These are phyloP conservation scores for Phylloporus arenicola DNA, from an alignment of 768 basidiomycete genomes.

Conservation along the genomic window DNA sequence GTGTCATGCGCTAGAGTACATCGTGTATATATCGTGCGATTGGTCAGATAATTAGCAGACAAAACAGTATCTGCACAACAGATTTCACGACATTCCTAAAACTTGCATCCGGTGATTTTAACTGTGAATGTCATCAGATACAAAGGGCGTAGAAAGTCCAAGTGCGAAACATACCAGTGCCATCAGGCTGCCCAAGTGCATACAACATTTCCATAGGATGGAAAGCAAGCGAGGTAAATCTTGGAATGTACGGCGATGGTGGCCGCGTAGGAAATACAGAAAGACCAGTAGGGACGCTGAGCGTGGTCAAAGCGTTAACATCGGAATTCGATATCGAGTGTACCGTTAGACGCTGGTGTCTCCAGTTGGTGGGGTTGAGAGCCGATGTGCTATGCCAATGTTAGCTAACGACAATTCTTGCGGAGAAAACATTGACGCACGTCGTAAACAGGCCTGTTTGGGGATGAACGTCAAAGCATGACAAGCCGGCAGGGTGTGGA, in stretches of 20 bases:
- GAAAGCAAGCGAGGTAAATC: constrained; percentile 64
- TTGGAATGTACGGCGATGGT: constrained; percentile 56
- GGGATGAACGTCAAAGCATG: constrained; percentile 83
- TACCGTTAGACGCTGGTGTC: constrained; percentile 57
- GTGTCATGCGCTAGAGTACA: constrained; percentile 15
- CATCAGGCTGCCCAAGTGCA: constrained; percentile 68
- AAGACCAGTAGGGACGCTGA: constrained; percentile 51
- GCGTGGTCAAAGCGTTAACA: constrained; percentile 33
- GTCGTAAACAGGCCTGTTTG: constrained; percentile 78
- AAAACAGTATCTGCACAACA: background rate
- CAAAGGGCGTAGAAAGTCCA: background rate
- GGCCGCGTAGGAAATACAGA: constrained; percentile 49
- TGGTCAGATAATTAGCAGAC: constrained; percentile 10
- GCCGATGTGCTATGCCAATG: constrained; percentile 47
- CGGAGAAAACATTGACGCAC: constrained; percentile 41
- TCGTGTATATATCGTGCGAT: constrained; percentile 9
- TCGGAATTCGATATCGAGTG: constrained; percentile 46
- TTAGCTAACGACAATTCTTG: constrained; percentile 1
- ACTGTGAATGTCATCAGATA: constrained; percentile 32
- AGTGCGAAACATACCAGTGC: constrained; percentile 38
- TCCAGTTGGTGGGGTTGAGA: constrained; percentile 55
- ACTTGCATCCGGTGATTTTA: constrained; percentile 54
- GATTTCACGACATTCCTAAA: constrained; percentile 18
- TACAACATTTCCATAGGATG: constrained; percentile 87
- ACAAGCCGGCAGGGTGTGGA: constrained; percentile 64